Evolutionary conservation across 768 basidiomycete genomes (phyloP), one percentile per base, ranked within the genome.

Genomic region (Suillus decipiens): DNA sequence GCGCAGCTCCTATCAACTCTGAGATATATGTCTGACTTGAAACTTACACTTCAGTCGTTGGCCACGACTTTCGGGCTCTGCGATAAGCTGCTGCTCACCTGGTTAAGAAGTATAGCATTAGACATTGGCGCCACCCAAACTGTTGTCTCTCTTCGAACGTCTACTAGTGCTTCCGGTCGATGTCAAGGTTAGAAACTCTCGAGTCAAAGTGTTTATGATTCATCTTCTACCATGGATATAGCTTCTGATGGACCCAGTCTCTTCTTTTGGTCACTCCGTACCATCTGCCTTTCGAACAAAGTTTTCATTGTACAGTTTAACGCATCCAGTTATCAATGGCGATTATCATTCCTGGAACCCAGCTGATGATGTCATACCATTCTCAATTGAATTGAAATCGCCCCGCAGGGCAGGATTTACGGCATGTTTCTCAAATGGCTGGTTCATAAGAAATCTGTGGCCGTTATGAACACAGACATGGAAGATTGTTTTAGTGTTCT

Each of bases 1-100:
- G 43, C 63, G 1, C 69, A 78, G 55, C 64, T 81, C 28, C 45
- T 79, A 10, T 61, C 69, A 34, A 71, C 72, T 31, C 71, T 81
- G 14, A 64, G 67, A 33, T 61, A 69, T 59, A 76, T 76, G 73
- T 73, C 76, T 2, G 42, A 58, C 31, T 67, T 79, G 8, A 34
- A 19, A 7, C 54, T 55, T 55, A 24, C 36, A 15, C n/a, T 55
- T 37, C 14, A 37, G 8, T 22, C 5, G 1, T 7, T 37, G 36
- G 2, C 36, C 36, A 15, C 36, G 3, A 8, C 14, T 24, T 37
- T 22, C 14, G 22, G 19, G 14, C 14, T 24, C 54, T 36, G 14
- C 3, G 36, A 37, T 14, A 56, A 22, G 36, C 22, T 56, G 36
- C 14, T 22, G 5, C 54, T 56, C 8, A 15, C 19, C 37, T 22